Conservation (phyloP, 2,329 filamentous ascomycete genomes). For the Ploettnerulaceae sp. region DNA sequence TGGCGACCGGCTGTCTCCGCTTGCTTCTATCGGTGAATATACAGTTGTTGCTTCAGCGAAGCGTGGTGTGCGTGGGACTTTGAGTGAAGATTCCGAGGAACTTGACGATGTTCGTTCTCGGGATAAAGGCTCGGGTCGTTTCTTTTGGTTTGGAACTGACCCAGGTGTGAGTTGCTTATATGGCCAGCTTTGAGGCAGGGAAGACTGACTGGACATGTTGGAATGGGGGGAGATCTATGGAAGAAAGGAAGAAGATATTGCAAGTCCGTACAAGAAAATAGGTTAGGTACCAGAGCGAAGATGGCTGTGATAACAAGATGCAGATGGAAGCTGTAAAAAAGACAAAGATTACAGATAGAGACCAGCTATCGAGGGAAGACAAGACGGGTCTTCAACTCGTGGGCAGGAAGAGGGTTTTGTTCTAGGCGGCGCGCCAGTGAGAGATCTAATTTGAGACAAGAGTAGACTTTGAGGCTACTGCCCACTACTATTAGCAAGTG, state of each 20-base stretch:
- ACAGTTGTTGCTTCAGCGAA: conserved; percentile 79
- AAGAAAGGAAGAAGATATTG: conserved; percentile 10
- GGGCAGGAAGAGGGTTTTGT: conserved; percentile 32
- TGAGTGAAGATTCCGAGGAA: conserved; percentile 41
- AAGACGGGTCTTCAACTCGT: conserved; percentile 22
- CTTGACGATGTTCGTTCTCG: conserved; percentile 40
- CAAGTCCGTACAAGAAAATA: conserved; percentile 17
- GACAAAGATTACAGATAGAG: conserved; percentile 33
- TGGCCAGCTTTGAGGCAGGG: conserved; percentile 13
- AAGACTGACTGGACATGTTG: conserved; percentile 28
- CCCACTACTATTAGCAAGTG: conserved; percentile 21
- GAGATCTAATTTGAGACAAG: conserved; percentile 29
- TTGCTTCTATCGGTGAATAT: conserved; percentile 66
- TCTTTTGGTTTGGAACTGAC: conserved; percentile 27
- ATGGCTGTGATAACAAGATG: conserved; percentile 11
- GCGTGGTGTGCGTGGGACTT: conserved; percentile 67
- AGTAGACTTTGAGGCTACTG: conserved; percentile 26
- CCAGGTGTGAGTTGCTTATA: conserved; percentile 22
- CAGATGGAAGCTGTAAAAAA: conserved; percentile 11
- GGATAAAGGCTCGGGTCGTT: conserved; percentile 26
- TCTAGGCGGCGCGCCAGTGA: conserved; percentile 27
- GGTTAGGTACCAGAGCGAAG: conserved; percentile 18
- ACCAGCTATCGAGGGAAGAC: conserved; percentile 34
- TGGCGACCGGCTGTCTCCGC: conserved; percentile 42
- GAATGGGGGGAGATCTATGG: conserved; percentile 16